Conservation (phyloP, 768 basidiomycete genomes). For the Hirschioporus abietinus region DNA sequence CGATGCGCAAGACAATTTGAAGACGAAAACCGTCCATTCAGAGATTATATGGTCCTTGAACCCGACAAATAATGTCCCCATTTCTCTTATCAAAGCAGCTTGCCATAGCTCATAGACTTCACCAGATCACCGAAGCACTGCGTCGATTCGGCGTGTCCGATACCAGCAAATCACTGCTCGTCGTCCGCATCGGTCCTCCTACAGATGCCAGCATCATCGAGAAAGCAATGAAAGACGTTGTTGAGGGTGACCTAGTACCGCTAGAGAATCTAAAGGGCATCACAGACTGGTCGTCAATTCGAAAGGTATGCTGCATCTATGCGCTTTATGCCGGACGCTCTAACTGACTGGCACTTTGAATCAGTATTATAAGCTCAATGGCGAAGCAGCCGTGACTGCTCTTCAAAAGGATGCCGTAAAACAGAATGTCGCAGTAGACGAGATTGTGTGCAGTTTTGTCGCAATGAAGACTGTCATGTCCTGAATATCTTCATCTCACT, state of each 20-base stretch:
- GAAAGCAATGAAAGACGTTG: conserved; percentile 48
- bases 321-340: not conserved
- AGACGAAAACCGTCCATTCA: conserved; percentile 86
- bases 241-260: conserved; percentile 51
- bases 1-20: conserved; percentile 47
- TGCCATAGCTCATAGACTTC: conserved; percentile 1
- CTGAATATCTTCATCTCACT: conserved; percentile 12
- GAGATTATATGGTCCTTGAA: conserved; percentile 87
- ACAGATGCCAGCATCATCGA: conserved; percentile 33
- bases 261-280: conserved; percentile 38
- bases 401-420: conserved; percentile 26
- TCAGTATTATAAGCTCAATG: conserved; percentile 68
- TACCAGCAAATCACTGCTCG: conserved; percentile 54
- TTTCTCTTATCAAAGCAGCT: conserved; percentile 3
- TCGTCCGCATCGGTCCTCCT: conserved; percentile 58
- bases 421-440: conserved; percentile 45
- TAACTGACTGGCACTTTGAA: not conserved
- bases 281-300: conserved; percentile 70
- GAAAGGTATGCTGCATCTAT: conserved; percentile 50
- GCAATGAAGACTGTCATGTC: conserved; percentile 71
- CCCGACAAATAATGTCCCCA: conserved; percentile 76
- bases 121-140: conserved; percentile 83
- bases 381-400: conserved; percentile 38
- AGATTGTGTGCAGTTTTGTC: conserved; percentile 70
- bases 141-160: conserved; percentile 81